Evolutionary conservation across 768 basidiomycete genomes (phyloP), one percentile per base, ranked within the genome.

Genomic region (Gymnopilus junonius): DNA sequence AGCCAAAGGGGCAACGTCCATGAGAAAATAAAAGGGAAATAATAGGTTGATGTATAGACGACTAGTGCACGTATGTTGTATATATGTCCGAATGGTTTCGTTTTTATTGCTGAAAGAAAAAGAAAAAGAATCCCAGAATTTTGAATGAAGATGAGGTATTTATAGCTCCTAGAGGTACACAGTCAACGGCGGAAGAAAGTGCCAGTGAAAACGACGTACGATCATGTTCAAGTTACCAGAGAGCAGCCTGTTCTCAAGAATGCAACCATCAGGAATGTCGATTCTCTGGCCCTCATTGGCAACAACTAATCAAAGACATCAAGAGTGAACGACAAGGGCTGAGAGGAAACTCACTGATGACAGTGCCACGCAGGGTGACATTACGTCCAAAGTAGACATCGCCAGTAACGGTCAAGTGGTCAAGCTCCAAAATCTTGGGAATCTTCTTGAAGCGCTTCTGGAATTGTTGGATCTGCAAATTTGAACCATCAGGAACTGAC

Each of bases 401-500:
- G 40, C 94, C 95, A 42, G 92, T 89, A 40, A 97, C 93, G 10
- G 96, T 97, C 77, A 97, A 83, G 77, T 97, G 95, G 76, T 97
- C 96, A 66, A 97, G 82, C 72, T 97, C 95, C 64, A 93, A 78
- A 67, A 97, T 92, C 71, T 87, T 87, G 31, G 95, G 95, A 69
- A 97, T 95, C 76, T 90, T 92, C 84, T 94, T 93, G 87, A 98
- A 97, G 53, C 95, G 89, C 76, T 93, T 93, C 80, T 95, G 92
- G 84, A 97, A 97, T 74, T 94, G 85, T 69, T 87, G 86, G 62
- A 93, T 91, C 89, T 89, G 62, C 39, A 50, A 4, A 25, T 8
- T n/a, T 35, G 37, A 35, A 15, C 43, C 42, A 27, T 39, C n/a
- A 57, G 12, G 31, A 27, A 63, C 39, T 10, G 15, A 42, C 29